phyloP scores from a whole-genome alignment of 2,329 filamentous ascomycete genomes.

The Epichloe bromicola region DNA sequence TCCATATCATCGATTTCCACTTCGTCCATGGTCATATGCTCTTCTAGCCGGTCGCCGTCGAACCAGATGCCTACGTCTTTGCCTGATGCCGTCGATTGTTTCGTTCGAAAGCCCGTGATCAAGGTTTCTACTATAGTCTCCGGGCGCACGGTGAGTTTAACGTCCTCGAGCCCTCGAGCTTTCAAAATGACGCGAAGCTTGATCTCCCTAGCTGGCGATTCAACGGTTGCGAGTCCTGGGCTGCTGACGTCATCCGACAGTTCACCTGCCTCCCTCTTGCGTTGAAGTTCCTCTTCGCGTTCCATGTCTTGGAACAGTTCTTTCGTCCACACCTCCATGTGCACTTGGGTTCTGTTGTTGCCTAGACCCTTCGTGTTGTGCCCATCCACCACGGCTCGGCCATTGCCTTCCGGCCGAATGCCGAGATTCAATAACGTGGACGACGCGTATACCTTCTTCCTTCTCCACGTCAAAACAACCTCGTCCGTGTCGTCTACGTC shows the following conservation, averaged over 20 bases:
- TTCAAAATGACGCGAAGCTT: slow-evolving; percentile 41
- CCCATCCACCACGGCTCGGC: slow-evolving; percentile 28
- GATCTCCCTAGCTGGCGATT: slow-evolving; percentile 13
- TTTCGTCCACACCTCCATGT: slow-evolving; percentile 65
- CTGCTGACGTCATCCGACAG: slow-evolving; percentile 20
- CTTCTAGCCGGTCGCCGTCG: slow-evolving; percentile 60
- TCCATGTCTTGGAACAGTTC: slow-evolving; percentile 41
- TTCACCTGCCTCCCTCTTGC: slow-evolving; percentile 29
- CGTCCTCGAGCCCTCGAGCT: slow-evolving; percentile 34
- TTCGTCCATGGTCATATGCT: slow-evolving; percentile 45
- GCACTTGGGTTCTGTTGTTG: slow-evolving; percentile 44
- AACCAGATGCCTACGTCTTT: slow-evolving; percentile 51
- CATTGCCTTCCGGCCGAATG: slow-evolving; percentile 31
- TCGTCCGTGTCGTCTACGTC: slow-evolving; percentile 30
- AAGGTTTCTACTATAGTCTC: slow-evolving; percentile 51
- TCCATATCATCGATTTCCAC: slow-evolving; percentile 66
- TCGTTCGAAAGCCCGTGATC: slow-evolving; percentile 45
- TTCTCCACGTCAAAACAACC: slow-evolving; percentile 70
- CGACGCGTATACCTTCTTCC: slow-evolving; percentile 58
- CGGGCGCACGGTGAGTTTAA: slow-evolving; percentile 37
- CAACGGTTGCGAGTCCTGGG: slow-evolving; percentile 11
- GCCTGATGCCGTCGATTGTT: slow-evolving; percentile 35
- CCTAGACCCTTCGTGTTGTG: slow-evolving; percentile 29
- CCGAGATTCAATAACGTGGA: slow-evolving; percentile 60
- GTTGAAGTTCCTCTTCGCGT: slow-evolving; percentile 34